phyloP scores from a whole-genome alignment of 805 yeast genomes.

The Yamadazyma olivae region DNA sequence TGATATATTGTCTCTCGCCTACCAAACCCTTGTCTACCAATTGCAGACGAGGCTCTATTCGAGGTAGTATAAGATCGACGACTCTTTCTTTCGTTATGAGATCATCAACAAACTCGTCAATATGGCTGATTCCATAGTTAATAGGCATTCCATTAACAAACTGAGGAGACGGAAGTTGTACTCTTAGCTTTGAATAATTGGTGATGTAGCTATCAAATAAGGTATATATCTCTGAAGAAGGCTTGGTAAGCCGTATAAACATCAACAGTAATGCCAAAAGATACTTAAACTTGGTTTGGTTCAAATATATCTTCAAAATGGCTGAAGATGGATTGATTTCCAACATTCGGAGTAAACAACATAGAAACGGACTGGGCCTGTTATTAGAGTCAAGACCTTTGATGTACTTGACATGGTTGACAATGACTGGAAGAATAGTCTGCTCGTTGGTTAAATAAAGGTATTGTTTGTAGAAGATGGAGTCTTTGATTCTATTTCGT shows the following conservation, averaged over 20 bases:
- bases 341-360: slow-evolving; percentile 70
- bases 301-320: slow-evolving; percentile 50
- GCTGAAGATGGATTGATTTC: slow-evolving; percentile 70
- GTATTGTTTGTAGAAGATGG: slow-evolving; percentile 41
- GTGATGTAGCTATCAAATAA: slow-evolving; percentile 52
- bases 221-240: slow-evolving; percentile 38
- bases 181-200: slow-evolving; percentile 70
- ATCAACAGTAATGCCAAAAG: slow-evolving; percentile 64
- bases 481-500: slow-evolving; percentile 41
- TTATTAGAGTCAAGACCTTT: slow-evolving; percentile 59
- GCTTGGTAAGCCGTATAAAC: slow-evolving; percentile 52
- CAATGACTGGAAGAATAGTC: slow-evolving; percentile 32
- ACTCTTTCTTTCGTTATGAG: slow-evolving; percentile 56
- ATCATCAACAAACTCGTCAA: slow-evolving; percentile 76
- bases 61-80: slow-evolving; percentile 71
- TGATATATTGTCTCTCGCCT: slow-evolving; percentile 35
- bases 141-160: slow-evolving; percentile 20
- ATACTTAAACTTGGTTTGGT: slow-evolving; percentile 69
- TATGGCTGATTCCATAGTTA: slow-evolving; percentile 39
- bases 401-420: slow-evolving; percentile 38
- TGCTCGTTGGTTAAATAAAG: slow-evolving; percentile 40
- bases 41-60: slow-evolving; percentile 42
- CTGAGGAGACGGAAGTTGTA: slow-evolving; percentile 26
- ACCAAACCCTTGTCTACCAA: slow-evolving; percentile 43
- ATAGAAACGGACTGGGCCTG: slow-evolving; percentile 69